A percentile compares a stretch with the other conserved stretches of the same genome.
These are phyloP conservation scores for Mesembryanthemum crystallinum DNA, from an alignment of 148 eudicot genomes.

Conservation along the genomic window DNA sequence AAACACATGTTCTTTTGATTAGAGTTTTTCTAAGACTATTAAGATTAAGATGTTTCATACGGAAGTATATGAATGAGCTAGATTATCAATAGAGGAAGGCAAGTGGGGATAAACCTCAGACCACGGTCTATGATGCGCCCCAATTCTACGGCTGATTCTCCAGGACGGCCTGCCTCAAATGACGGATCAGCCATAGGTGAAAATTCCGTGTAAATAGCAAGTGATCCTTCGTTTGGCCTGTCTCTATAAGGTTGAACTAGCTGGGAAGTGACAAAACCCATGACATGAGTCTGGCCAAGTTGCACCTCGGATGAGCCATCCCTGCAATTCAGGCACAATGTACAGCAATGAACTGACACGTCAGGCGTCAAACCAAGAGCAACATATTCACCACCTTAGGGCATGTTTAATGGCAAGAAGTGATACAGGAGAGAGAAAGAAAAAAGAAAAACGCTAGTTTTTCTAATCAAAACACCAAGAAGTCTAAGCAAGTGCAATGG, in stretches of 20 bases:
- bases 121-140: conserved; percentile 94
- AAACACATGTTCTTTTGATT: not conserved
- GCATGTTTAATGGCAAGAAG: too few species aligned
- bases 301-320: conserved; percentile 94
- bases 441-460: too few species aligned
- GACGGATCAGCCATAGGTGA: conserved; percentile 97
- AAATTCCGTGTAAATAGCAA: conserved; percentile 72
- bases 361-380: not conserved
- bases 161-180: conserved; percentile 86
- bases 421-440: too few species aligned
- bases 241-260: conserved; percentile 81
- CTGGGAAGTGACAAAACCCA: conserved; percentile 79
- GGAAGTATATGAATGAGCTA: not conserved
- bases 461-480: too few species aligned
- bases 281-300: conserved; percentile 83
- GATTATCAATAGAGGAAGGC: not conserved
- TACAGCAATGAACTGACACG: not conserved
- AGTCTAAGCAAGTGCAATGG: too few species aligned
- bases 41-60: not conserved
- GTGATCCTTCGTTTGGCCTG: conserved; percentile 85
- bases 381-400: not conserved
- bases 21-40: conserved; percentile 8
- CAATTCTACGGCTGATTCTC: conserved; percentile 78
- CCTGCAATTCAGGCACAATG: conserved; percentile 34
- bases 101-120: conserved; percentile 49